These are phyloP conservation scores for Kondoa subrosea DNA, from an alignment of 768 basidiomycete species.

Conservation along the genomic window DNA sequence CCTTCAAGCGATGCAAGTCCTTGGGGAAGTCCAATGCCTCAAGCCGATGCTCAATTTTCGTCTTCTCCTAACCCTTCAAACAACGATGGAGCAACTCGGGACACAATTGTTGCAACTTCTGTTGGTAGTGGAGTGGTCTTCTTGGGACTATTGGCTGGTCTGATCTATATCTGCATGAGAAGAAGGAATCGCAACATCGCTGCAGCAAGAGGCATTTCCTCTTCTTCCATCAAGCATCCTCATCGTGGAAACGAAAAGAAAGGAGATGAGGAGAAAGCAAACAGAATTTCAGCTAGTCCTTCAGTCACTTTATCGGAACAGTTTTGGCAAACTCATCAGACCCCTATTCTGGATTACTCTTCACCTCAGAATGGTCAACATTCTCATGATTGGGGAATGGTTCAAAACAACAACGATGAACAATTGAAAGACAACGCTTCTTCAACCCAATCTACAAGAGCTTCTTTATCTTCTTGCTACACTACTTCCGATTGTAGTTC, in stretches of 20 bases:
- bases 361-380: not conserved
- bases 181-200: not conserved
- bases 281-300: not conserved
- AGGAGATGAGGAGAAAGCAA: not conserved
- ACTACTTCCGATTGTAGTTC: not conserved
- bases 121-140: not conserved
- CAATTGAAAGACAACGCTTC: not conserved
- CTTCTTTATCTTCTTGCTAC: not conserved
- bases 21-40: not conserved
- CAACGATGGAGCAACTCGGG: not conserved
- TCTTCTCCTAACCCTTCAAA: not conserved
- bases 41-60: not conserved
- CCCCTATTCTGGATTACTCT: not conserved
- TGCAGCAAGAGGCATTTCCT: not conserved
- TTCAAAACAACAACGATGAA: not conserved
- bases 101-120: not conserved
- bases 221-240: not conserved
- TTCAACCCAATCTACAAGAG: not conserved
- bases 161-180: not conserved
- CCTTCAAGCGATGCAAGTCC: not conserved
- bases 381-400: not conserved
- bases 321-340: not conserved
- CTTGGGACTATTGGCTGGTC: not conserved
- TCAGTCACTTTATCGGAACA: not conserved
- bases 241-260: not conserved